Conservation (phyloP, 345 rosid species). For the Salix dunnii region DNA sequence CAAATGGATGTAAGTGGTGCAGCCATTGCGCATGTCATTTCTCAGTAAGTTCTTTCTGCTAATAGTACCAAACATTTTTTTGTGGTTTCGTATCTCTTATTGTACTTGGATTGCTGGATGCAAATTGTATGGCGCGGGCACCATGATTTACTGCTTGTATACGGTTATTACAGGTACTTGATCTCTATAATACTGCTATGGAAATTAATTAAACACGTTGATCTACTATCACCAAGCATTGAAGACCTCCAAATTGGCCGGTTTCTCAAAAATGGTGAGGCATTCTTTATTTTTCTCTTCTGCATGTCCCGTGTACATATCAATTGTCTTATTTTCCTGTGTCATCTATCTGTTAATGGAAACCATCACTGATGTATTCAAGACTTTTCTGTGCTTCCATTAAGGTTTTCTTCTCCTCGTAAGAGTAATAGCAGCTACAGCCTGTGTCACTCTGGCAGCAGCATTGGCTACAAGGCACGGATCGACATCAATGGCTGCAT, state of each 20-base stretch:
- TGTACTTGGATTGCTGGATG: neutral
- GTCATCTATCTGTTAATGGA: neutral
- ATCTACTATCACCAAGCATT: constrained; percentile 22
- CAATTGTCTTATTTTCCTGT: neutral
- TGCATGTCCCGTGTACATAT: neutral
- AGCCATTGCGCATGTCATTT: constrained; percentile 29
- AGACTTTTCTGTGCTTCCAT: neutral
- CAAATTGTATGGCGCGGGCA: neutral
- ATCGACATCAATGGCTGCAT: constrained; percentile 30
- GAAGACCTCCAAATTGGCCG: constrained; percentile 25
- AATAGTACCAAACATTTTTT: neutral
- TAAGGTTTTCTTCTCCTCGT: constrained; percentile 23
- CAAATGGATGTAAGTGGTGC: constrained; percentile 24
- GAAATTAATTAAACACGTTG: constrained; percentile 17
- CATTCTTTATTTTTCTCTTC: neutral
- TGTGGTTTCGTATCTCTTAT: neutral
- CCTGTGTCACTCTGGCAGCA: constrained; percentile 30
- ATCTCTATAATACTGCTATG: constrained; percentile 19
- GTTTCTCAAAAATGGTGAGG: constrained; percentile 24
- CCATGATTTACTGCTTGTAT: neutral
- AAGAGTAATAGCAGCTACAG: constrained; percentile 32
- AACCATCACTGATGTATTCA: constrained; percentile 1
- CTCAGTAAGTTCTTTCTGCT: constrained; percentile 19
- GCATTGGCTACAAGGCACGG: constrained; percentile 27
- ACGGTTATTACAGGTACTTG: constrained; percentile 15